Percentiles rank a stretch among this genome's conserved stretches.
Conservation (phyloP, 2,329 filamentous ascomycete species). For the Verticillium isaacii region DNA sequence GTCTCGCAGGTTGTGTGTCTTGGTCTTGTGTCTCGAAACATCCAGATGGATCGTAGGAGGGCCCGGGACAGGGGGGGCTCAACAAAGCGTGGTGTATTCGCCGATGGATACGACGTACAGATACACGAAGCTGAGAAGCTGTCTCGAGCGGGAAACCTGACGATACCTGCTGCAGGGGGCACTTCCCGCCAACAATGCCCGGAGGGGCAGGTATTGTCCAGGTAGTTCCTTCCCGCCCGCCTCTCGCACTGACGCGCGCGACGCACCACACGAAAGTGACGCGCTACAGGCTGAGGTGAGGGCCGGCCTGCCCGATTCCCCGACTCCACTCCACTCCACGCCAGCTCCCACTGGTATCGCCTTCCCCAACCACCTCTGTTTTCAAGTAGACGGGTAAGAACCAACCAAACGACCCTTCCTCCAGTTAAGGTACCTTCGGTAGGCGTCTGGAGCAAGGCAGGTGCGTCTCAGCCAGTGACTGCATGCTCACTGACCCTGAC, state of each 20-base stretch:
- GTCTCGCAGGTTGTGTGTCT: not conserved
- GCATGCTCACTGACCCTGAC: not conserved
- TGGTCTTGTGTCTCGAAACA: constrained; percentile 1
- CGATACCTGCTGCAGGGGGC: too few species aligned
- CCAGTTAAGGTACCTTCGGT: not conserved
- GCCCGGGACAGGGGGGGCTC: not conserved
- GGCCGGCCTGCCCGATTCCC: not conserved
- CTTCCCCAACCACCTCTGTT: constrained; percentile 20
- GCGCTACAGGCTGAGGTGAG: not conserved
- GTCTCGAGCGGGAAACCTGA: not conserved
- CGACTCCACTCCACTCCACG: not conserved
- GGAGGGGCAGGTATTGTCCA: not conserved
- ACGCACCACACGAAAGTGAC: not conserved
- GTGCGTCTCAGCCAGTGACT: not conserved
- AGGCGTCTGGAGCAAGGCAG: not conserved
- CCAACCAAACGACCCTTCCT: not conserved
- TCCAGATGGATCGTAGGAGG: not conserved
- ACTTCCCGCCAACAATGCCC: too few species aligned
- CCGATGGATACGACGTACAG: constrained; percentile 4
- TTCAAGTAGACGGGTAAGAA: not conserved
- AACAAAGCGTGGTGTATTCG: constrained; percentile 11
- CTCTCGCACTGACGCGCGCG: not conserved
- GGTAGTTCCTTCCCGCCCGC: not conserved
- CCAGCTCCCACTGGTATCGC: not conserved
- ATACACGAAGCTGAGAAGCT: too few species aligned